These are phyloP conservation scores for Mortierella sp. DNA, from an alignment of 371 early-diverging fungal species.

Conservation along the genomic window DNA sequence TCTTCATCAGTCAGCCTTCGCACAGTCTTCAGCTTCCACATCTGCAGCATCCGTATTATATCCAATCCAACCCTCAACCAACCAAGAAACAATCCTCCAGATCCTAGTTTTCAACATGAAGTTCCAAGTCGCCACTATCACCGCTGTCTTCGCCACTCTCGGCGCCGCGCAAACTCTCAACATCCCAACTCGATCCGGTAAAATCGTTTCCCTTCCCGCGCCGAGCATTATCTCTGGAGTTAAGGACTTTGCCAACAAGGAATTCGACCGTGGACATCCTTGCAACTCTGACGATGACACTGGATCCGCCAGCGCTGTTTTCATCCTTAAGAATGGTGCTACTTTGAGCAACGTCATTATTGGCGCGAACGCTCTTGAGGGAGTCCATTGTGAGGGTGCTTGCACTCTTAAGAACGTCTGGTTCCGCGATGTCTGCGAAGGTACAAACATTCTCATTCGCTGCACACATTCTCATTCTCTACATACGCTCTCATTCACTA, in stretches of 20 bases:
- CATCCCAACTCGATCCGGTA: conserved; percentile 19
- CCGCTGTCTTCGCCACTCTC: conserved; percentile 17
- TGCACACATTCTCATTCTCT: background rate
- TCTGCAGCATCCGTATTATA: background rate
- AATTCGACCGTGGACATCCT: conserved; percentile 20
- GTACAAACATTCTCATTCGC: background rate
- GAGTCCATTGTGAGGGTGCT: conserved; percentile 24
- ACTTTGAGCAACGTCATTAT: conserved; percentile 27
- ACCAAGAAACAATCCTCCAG: background rate
- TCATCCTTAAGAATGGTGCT: conserved; percentile 23
- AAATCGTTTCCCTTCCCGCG: conserved; percentile 15
- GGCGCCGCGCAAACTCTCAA: conserved; percentile 19
- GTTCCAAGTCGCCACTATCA: conserved; percentile 13
- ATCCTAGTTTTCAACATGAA: conserved; percentile 10
- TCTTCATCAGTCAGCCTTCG: conserved; percentile 4
- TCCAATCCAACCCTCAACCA: background rate
- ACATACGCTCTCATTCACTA: no score
- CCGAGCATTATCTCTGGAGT: conserved; percentile 19
- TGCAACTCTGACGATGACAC: conserved; percentile 19
- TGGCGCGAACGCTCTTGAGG: conserved; percentile 20
- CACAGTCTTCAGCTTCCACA: conserved; percentile 10
- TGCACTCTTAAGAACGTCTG: conserved; percentile 26
- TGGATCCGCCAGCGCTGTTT: conserved; percentile 23
- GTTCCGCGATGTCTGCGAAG: conserved; percentile 25
- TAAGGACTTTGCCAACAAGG: conserved; percentile 17